Evolutionary conservation across 768 basidiomycete genomes (phyloP).

Genomic region (Psilocybe sp.): DNA sequence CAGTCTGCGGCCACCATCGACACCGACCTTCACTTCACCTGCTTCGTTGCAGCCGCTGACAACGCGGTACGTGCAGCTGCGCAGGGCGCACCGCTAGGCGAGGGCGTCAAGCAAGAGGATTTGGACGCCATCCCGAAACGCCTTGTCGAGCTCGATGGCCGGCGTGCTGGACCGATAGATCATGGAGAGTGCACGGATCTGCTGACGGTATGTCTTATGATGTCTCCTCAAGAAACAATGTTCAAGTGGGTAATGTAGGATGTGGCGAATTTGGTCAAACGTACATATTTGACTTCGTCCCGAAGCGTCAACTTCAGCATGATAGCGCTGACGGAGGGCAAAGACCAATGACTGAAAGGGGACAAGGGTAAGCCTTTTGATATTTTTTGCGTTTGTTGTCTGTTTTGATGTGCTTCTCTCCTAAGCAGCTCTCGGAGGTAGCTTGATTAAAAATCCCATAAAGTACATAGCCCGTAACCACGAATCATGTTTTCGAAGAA

Average conservation of each 20-base stretch:
- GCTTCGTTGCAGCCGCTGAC: conserved; percentile 72
- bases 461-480: too few relatives aligned
- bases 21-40: conserved; percentile 83
- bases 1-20: conserved; percentile 64
- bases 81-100: conserved; percentile 16
- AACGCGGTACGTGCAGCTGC: conserved; percentile 30
- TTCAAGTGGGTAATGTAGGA: conserved; percentile 39
- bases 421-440: too few relatives aligned
- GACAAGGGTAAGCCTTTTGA: neutral
- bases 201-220: conserved; percentile 41
- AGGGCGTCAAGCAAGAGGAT: conserved; percentile 13
- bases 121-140: conserved; percentile 32
- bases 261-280: conserved; percentile 59
- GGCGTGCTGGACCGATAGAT: conserved; percentile 77
- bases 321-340: conserved; percentile 38
- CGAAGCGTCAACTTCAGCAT: conserved; percentile 64
- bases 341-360: neutral
- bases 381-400: too few relatives aligned
- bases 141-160: conserved; percentile 84
- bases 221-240: neutral
- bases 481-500: too few relatives aligned
- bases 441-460: too few relatives aligned
- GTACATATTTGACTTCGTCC: conserved; percentile 52
- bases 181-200: conserved; percentile 62
- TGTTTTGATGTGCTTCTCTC: too few relatives aligned